Base-by-base conservation (phyloP, 2,329 filamentous ascomycete species). In the Chaetomium globosum region DNA sequence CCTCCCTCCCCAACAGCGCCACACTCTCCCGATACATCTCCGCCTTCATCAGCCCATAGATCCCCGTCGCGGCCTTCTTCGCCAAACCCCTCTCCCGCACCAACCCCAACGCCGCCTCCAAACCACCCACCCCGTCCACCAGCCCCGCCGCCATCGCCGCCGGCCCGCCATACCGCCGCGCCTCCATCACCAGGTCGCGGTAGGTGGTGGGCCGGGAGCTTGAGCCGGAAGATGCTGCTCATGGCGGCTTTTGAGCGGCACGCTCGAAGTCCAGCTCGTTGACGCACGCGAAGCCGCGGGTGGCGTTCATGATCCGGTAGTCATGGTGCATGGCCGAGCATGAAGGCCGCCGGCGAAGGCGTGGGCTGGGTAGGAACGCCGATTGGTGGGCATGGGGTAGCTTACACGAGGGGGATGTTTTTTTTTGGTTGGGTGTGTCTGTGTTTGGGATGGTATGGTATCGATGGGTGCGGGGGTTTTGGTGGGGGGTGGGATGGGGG, bases 181-280 rank as follows among this genome's bases (percentile, higher is more conserved):
- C 90, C 75, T 93, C 91, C n/a, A 95, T 83, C 7, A 92, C 85
- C 68, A 94, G 78, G 51, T 80, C 79, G 43, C 89, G 83, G 74
- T 88, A 90, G 0, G 82, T 81, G 1, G 81, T 76, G 9, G 82
- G 75, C 0, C 0, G 82, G 71, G 3, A 89, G 75, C 77, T 94
- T 95, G 71, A 88, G 79, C 16, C 90, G 83, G 80, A 95, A 94
- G 68, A 95, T 85, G 57, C 82, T 81, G 61, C 84, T 85, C 90
- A 96, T 93, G 65, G 90, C 82, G 2, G 2, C 90, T 83, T 69
- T 87, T 85, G 43, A 95, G 83, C n/a, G 89, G 85, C 1, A 89
- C 88, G 59, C 91, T n/a, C 91, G 67, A 95, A 89, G 70, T 93
- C 87, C 16, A 95, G 81, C 79, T 95, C 91, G 76, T 94, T 94